Evolutionary conservation across 768 basidiomycete genomes (phyloP).

Genomic region (Suillus luteus): DNA sequence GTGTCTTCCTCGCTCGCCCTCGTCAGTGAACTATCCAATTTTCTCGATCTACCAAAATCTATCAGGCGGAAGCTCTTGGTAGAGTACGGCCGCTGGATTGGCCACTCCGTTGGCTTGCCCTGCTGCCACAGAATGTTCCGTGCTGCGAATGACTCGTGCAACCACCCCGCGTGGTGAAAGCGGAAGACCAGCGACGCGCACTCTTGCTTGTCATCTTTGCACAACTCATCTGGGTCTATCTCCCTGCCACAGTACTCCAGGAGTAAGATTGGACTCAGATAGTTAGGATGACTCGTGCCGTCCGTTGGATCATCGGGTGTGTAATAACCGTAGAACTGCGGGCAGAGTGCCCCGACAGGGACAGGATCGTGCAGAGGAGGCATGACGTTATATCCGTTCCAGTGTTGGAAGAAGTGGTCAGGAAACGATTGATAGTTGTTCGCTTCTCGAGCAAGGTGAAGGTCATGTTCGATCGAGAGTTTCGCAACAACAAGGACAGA

Average conservation of each 20-base stretch:
- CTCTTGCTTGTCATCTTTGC: constrained; percentile 41
- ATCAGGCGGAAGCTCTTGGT: constrained; percentile 48
- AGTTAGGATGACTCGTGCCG: constrained; percentile 11
- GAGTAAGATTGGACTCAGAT: constrained; percentile 45
- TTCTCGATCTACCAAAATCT: constrained; percentile 48
- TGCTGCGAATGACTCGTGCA: constrained; percentile 43
- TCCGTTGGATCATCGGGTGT: constrained; percentile 29
- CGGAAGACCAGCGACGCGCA: constrained; percentile 42
- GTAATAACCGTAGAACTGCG: constrained; percentile 70
- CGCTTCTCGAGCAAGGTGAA: constrained; percentile 37
- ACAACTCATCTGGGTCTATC: constrained; percentile 31
- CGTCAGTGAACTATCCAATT: neutral
- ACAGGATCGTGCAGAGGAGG: constrained; percentile 41
- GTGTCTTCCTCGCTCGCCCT: neutral
- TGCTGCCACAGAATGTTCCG: constrained; percentile 48
- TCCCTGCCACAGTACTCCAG: constrained; percentile 49
- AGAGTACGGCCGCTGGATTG: neutral
- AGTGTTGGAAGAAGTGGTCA: constrained; percentile 30
- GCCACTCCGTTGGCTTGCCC: constrained; percentile 40
- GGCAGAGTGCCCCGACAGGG: constrained; percentile 52
- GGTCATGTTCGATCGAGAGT: constrained; percentile 40
- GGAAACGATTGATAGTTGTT: constrained; percentile 30
- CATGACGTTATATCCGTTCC: constrained; percentile 27
- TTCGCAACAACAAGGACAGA: constrained; percentile 48
- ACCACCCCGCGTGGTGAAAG: constrained; percentile 40